These are phyloP conservation scores for Earliella scabrosa DNA, from an alignment of 1,284 basidiomycete genomes.

Conservation along the genomic window DNA sequence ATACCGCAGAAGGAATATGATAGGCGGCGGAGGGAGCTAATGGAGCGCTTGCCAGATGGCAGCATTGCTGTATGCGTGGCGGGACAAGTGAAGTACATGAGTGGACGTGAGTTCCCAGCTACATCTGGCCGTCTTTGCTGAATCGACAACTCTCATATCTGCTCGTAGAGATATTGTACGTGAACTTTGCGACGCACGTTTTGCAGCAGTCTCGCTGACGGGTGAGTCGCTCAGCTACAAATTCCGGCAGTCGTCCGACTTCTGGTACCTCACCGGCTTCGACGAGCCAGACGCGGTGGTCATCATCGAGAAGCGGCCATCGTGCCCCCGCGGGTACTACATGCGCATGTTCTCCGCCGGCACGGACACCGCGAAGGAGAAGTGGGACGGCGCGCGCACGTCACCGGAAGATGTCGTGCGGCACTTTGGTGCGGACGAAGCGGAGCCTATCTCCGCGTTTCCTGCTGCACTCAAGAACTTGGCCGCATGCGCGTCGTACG, in stretches of 20 bases:
- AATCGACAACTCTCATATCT: neutral
- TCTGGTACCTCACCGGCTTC: slow-evolving; percentile 95
- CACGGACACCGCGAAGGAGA: slow-evolving; percentile 78
- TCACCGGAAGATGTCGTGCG: slow-evolving; percentile 52
- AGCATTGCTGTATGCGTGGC: slow-evolving; percentile 83
- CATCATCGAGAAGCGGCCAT: slow-evolving; percentile 77
- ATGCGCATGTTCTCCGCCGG: slow-evolving; percentile 91
- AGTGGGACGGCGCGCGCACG: slow-evolving; percentile 88
- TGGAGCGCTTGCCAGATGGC: slow-evolving; percentile 79
- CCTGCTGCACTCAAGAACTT: slow-evolving; percentile 53
- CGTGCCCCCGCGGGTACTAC: slow-evolving; percentile 76
- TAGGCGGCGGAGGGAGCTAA: slow-evolving; percentile 69
- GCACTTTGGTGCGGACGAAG: slow-evolving; percentile 81
- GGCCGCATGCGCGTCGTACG: slow-evolving; percentile 38
- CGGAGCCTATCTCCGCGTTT: slow-evolving; percentile 59
- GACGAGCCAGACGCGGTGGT: slow-evolving; percentile 92
- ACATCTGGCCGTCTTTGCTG: neutral
- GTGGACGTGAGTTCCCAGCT: slow-evolving; percentile 65
- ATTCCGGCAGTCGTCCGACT: slow-evolving; percentile 92
- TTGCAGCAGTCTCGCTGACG: too few species aligned
- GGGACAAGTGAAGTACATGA: slow-evolving; percentile 87
- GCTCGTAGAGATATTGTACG: slow-evolving; percentile 54
- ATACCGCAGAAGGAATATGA: slow-evolving; percentile 87
- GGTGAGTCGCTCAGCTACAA: slow-evolving; percentile 71
- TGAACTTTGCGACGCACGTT: neutral